Evolutionary conservation across 2,329 filamentous ascomycete genomes (phyloP).

Genomic region (Pseudovirgaria hyperparasitica): DNA sequence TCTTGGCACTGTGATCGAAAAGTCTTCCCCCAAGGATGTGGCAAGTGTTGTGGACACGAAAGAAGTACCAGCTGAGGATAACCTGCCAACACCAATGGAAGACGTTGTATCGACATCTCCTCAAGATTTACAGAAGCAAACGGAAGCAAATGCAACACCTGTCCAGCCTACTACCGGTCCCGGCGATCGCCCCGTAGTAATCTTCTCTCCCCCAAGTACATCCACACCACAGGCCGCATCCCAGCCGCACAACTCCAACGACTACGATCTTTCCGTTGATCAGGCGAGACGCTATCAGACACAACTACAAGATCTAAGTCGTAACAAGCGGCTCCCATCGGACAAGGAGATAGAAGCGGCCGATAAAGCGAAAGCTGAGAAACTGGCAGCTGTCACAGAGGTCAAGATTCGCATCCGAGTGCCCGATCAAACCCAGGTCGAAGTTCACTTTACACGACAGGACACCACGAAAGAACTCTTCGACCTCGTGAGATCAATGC

Average conservation of each 20-base stretch:
- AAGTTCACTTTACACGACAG: constrained; percentile 53
- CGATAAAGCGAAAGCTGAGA: constrained; percentile 51
- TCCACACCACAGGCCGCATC: constrained; percentile 64
- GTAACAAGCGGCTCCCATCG: constrained; percentile 67
- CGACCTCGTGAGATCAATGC: constrained; percentile 57
- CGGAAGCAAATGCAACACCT: constrained; percentile 17
- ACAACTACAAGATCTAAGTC: constrained; percentile 45
- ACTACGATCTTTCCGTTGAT: constrained; percentile 63
- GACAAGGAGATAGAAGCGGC: constrained; percentile 69
- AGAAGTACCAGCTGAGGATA: no score
- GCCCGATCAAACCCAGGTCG: constrained; percentile 70
- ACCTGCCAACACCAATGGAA: constrained; percentile 4
- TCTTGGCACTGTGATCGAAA: no score
- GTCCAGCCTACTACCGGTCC: constrained; percentile 11
- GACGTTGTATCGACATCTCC: constrained; percentile 2
- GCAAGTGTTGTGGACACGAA: no score
- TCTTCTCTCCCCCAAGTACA: constrained; percentile 69
- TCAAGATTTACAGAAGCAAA: no score
- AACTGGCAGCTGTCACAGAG: constrained; percentile 47
- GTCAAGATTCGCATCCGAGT: constrained; percentile 66
- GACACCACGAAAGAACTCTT: constrained; percentile 65
- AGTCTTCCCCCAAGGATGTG: no score
- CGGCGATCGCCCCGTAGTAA: constrained; percentile 42
- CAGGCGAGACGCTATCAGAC: constrained; percentile 66
- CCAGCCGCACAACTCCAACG: constrained; percentile 53